A percentile compares a stretch with the other conserved stretches of the same genome.
phyloP scores from a whole-genome alignment of 2,329 filamentous ascomycete genomes.

The Arachnomyces sp. region DNA sequence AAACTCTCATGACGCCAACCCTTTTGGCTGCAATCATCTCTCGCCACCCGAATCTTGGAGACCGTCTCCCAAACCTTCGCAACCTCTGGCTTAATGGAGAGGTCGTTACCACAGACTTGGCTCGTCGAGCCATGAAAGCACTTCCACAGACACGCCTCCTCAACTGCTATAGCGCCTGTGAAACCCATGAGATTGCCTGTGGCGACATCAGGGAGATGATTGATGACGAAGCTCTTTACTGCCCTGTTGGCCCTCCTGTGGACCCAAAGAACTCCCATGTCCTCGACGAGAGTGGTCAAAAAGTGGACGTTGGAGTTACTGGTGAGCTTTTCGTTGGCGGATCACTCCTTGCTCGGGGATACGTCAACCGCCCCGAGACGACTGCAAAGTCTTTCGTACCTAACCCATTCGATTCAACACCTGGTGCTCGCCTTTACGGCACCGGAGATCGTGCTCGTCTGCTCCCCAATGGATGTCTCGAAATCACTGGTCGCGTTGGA shows the following conservation, averaged over 20 bases:
- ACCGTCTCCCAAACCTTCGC: constrained; percentile 55
- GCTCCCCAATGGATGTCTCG: constrained; percentile 58
- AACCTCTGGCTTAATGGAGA: constrained; percentile 76
- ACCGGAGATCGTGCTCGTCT: constrained; percentile 64
- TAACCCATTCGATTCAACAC: constrained; percentile 53
- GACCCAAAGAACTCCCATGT: constrained; percentile 63
- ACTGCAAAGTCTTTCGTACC: constrained; percentile 63
- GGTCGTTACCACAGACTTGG: constrained; percentile 70
- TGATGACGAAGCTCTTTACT: constrained; percentile 55
- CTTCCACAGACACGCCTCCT: constrained; percentile 62
- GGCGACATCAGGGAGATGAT: constrained; percentile 65
- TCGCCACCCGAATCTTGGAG: constrained; percentile 57
- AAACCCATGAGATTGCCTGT: constrained; percentile 72
- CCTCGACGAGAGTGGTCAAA: constrained; percentile 58
- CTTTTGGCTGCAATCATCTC: constrained; percentile 66
- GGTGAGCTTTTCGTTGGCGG: constrained; percentile 73
- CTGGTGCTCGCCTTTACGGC: constrained; percentile 62
- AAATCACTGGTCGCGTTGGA: constrained; percentile 68
- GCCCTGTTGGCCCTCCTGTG: constrained; percentile 64
- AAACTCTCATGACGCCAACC: constrained; percentile 77
- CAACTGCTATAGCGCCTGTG: constrained; percentile 75
- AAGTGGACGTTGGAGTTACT: constrained; percentile 52
- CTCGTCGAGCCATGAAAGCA: constrained; percentile 57
- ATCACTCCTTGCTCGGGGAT: constrained; percentile 63
- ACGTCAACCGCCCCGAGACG: constrained; percentile 70